Evolutionary conservation across 805 yeast species (phyloP), one percentile per base, ranked within the genome.

Genomic region (Candida railenensis): DNA sequence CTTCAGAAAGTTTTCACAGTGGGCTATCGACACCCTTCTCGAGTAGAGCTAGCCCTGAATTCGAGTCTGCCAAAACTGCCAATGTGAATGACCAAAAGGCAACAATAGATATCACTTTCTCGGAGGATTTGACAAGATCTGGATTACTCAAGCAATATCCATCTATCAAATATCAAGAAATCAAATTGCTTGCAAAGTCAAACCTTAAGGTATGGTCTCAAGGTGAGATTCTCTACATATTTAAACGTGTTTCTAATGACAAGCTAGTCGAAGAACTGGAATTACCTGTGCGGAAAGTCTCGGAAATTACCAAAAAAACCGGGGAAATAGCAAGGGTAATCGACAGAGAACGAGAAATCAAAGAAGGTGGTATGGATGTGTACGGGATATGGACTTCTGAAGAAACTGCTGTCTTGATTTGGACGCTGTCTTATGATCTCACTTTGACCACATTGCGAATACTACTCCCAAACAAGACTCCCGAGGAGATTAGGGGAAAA

Each of bases 331-430:
- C 14, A 7, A 7, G 30, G 16, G 19, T 21, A 15, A 5, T 40
- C 9, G 22, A 16, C n/a, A 15, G 43, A 18, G 30, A 22, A 40
- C 14, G 14, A 18, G 32, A 40, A 28, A 40, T 40, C 12, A 19
- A 19, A 12, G 34, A 30, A 3, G 20, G 14, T 4, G 43, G 36
- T 16, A 28, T 40, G 36, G 43, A 40, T 15, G 43, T 30, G 5
- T 40, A 40, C 22, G 43, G 43, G 14, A 37, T 9, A 20, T 40
- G 43, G 43, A 11, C 34, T 4, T 14, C 22, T 18, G 19, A 22
- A 20, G 43, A 40, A 30, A 30, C 32, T 11, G 36, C 43, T 16
- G 7, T 12, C 9, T 19, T 40, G 5, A 15, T 40, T 16, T 19
- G 25, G 36, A 19, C 28, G n/a, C 43, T 30, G 16, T 18, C 28